A percentile compares a stretch with the other conserved stretches of the same genome.
These are phyloP conservation scores for Fusarium equiseti DNA, from an alignment of 2,329 filamentous ascomycete genomes.

Conservation along the genomic window DNA sequence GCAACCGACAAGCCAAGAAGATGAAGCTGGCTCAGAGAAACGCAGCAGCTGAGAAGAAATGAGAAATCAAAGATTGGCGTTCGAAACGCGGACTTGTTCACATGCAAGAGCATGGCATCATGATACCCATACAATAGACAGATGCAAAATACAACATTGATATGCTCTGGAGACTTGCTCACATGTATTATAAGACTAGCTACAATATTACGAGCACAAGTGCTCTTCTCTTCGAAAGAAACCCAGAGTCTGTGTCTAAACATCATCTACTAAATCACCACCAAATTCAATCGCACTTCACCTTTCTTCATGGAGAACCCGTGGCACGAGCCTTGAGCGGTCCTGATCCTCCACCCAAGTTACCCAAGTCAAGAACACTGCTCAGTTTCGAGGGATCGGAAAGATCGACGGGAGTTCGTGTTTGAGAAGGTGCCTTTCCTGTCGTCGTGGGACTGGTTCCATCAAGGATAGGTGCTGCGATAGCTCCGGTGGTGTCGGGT, in stretches of 20 bases:
- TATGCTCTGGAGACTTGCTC: slow-evolving; percentile 39
- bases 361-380: slow-evolving; percentile 60
- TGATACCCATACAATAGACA: slow-evolving; percentile 49
- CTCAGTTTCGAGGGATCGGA: slow-evolving; percentile 56
- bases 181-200: slow-evolving; percentile 40
- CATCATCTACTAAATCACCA: background rate
- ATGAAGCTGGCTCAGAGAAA: slow-evolving; percentile 62
- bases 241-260: slow-evolving; percentile 15
- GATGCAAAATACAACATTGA: slow-evolving; percentile 17
- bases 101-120: slow-evolving; percentile 35
- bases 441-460: slow-evolving; percentile 29
- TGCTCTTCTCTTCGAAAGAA: slow-evolving; percentile 29
- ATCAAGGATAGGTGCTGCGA: slow-evolving; percentile 23
- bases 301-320: slow-evolving; percentile 10
- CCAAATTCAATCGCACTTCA: background rate
- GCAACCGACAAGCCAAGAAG: slow-evolving; percentile 70
- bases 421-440: slow-evolving; percentile 30
- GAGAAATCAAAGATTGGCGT: slow-evolving; percentile 22
- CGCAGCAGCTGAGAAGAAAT: slow-evolving; percentile 45
- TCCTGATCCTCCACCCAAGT: slow-evolving; percentile 46
- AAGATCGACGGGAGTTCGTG: slow-evolving; percentile 51
- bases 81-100: slow-evolving; percentile 3
- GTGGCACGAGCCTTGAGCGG: slow-evolving; percentile 37
- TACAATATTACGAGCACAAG: slow-evolving; percentile 33
- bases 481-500: slow-evolving; percentile 27